Evolutionary conservation across 2,329 filamentous ascomycete genomes (phyloP), one percentile per base, ranked within the genome.

Genomic region (Thermothelomyces thermophilus): DNA sequence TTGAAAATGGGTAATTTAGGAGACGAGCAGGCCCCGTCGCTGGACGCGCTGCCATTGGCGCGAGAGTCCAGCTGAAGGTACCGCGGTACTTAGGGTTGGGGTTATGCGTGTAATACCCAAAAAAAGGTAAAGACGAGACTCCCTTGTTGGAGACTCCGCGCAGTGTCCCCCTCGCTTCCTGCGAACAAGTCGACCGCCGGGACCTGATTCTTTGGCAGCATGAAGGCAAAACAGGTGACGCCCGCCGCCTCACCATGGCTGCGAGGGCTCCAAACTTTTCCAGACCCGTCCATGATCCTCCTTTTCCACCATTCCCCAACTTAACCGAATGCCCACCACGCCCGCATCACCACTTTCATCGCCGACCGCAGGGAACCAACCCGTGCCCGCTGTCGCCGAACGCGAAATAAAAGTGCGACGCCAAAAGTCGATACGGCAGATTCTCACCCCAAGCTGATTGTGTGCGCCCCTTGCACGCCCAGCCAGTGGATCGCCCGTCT

Each of bases 201-300:
- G 55, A 59, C 57, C 54, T 58, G 54, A 55, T 53, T 57, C 57
- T 60, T 60, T 60, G 55, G 53, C 58, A 61, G 56, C 57, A 61
- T 61, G 58, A 61, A 61, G 58, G 57, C 58, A 61, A 61, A 61
- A 61, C 58, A 61, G 56, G 57, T 59, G 58, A 58, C 55, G 57
- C 57, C 57, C 55, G 54, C 57, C 57, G 54, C 58, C 57, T 58
- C 57, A 53, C 49, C 53, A 58, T 55, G 57, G 56, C 56, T 59
- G 57, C 57, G 58, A 59, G 51, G 57, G 50, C 52, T 57, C 58
- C 58, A 56, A 59, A 59, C 56, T 58, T 58, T 56, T 56, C 53
- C 52, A 54, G 37, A 39, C 58, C 53, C 50, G 51, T 52, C 46
- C 52, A 56, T 51, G 53, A 56, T 57, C 54, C 52, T 51, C 44